These are phyloP conservation scores for Lablab purpureus DNA, from an alignment of 306 rosid genomes.

Conservation along the genomic window DNA sequence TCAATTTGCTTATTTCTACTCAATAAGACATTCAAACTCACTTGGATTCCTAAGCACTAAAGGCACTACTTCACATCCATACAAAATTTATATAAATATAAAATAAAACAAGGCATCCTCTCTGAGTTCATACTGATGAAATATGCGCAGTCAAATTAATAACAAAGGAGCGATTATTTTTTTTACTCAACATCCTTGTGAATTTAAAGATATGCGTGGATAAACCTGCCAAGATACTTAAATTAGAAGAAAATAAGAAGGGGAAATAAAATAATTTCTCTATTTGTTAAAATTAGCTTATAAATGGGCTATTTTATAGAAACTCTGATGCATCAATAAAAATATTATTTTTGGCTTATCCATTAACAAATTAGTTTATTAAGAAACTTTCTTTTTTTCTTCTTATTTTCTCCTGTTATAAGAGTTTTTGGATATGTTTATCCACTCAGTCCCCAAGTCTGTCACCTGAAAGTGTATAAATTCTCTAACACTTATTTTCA, in stretches of 20 bases:
- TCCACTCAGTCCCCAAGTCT: background rate
- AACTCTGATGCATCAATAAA: no score
- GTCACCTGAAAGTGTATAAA: background rate
- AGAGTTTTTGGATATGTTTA: background rate
- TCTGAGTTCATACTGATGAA: no score
- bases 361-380: no score
- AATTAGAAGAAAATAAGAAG: no score
- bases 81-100: background rate
- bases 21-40: no score
- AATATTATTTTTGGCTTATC: no score
- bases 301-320: background rate
- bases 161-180: background rate
- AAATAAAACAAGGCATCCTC: background rate
- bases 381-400: no score
- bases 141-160: constrained; percentile 18
- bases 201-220: background rate
- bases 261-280: no score
- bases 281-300: background rate
- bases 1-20: no score
- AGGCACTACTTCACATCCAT: background rate
- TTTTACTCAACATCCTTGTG: background rate
- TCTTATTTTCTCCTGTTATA: no score
- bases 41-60: no score
- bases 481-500: background rate
- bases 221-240: background rate